Evolutionary conservation across 2,329 filamentous ascomycete genomes (phyloP).

Genomic region (Anthostomella pinea): DNA sequence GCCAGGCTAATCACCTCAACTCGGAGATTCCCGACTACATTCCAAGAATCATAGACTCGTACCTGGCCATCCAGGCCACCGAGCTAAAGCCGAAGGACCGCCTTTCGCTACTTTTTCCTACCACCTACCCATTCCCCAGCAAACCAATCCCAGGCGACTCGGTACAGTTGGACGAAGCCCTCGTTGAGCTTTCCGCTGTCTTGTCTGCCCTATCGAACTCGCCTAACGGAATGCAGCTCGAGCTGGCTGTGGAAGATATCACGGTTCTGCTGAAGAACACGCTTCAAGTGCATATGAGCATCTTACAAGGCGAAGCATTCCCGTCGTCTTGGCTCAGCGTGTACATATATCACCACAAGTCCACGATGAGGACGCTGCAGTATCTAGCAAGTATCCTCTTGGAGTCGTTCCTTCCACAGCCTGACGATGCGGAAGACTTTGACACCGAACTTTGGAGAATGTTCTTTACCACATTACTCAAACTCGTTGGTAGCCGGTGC

Average conservation of each 20-base stretch:
- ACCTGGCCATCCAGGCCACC: slow-evolving; percentile 66
- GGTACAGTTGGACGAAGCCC: slow-evolving; percentile 72
- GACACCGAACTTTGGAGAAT: slow-evolving; percentile 92
- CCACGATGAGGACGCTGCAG: slow-evolving; percentile 80
- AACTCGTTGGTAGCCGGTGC: slow-evolving; percentile 83
- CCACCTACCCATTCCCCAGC: slow-evolving; percentile 81
- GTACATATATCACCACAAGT: slow-evolving; percentile 89
- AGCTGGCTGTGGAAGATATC: slow-evolving; percentile 71
- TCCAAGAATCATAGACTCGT: slow-evolving; percentile 87
- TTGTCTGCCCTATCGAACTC: slow-evolving; percentile 78
- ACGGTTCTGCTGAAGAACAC: slow-evolving; percentile 73
- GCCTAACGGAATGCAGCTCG: slow-evolving; percentile 70
- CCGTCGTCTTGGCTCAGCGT: slow-evolving; percentile 88
- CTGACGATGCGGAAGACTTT: slow-evolving; percentile 88
- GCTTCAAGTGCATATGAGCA: slow-evolving; percentile 82
- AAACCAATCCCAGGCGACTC: slow-evolving; percentile 60
- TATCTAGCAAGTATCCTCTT: slow-evolving; percentile 76
- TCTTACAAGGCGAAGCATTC: slow-evolving; percentile 85
- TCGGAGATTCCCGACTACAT: slow-evolving; percentile 85
- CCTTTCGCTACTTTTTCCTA: slow-evolving; percentile 86
- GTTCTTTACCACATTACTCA: slow-evolving; percentile 86
- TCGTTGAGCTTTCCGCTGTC: slow-evolving; percentile 85
- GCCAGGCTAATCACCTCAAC: slow-evolving; percentile 74
- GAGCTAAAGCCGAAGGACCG: slow-evolving; percentile 56
- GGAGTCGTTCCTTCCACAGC: slow-evolving; percentile 80